Conservation (phyloP, 2,329 filamentous ascomycete genomes). For the Arthrocladium fulminans region DNA sequence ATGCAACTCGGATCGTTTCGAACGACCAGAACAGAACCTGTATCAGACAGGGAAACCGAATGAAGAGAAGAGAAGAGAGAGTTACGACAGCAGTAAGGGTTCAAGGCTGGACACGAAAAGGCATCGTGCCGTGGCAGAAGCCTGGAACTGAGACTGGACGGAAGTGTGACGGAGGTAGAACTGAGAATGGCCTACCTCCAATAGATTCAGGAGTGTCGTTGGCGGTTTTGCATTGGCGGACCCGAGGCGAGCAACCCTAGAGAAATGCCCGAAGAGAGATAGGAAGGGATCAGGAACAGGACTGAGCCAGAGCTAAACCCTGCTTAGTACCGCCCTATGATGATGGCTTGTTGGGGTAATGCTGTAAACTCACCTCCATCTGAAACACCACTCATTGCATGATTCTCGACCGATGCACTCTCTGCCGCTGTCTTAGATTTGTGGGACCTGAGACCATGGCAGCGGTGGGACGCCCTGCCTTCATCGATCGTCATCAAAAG, state of each 20-base stretch:
- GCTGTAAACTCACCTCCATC: neutral
- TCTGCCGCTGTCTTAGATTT: neutral
- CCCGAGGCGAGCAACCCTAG: neutral
- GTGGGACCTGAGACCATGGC: too few relatives aligned
- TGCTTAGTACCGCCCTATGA: neutral
- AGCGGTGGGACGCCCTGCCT: too few relatives aligned
- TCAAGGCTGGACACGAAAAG: too few relatives aligned
- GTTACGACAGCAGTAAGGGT: neutral
- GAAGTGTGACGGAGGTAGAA: neutral
- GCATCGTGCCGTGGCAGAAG: neutral
- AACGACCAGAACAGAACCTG: slow-evolving; percentile 8
- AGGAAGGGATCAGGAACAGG: neutral
- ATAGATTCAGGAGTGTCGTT: slow-evolving; percentile 9
- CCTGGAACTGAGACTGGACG: neutral
- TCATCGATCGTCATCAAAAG: too few relatives aligned
- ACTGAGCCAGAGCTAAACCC: neutral
- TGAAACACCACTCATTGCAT: slow-evolving; percentile 2
- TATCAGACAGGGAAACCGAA: neutral
- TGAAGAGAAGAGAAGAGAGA: neutral
- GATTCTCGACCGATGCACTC: too few relatives aligned
- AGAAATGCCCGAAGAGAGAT: neutral
- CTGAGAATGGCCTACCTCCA: neutral
- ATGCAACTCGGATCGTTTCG: slow-evolving; percentile 2
- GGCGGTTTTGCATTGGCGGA: slow-evolving; percentile 5
- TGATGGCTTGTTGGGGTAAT: neutral